A percentile compares a stretch with the other conserved stretches of the same genome.
phyloP scores from a whole-genome alignment of 129 eudicot genomes.

The Lactuca sativa region DNA sequence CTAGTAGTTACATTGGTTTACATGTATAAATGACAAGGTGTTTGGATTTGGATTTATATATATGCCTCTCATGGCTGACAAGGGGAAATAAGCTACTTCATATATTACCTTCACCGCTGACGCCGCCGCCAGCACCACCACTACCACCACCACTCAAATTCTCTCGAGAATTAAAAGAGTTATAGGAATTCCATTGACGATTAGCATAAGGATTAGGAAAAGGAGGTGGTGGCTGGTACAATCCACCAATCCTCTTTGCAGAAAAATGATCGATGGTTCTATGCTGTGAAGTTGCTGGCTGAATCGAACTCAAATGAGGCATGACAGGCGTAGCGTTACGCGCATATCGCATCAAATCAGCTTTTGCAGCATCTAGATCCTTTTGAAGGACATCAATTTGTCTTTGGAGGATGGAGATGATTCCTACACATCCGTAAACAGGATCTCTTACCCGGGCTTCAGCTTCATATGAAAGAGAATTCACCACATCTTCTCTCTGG shows the following conservation, averaged over 20 bases:
- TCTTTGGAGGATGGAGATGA: conserved; percentile 71
- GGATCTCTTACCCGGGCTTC: conserved; percentile 92
- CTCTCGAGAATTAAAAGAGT: conserved; percentile 23
- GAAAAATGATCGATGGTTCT: conserved; percentile 30
- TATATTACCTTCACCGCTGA: background rate
- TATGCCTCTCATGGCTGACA: conserved; percentile 13
- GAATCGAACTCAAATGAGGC: conserved; percentile 37
- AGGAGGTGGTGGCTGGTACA: conserved; percentile 40
- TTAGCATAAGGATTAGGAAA: conserved; percentile 39
- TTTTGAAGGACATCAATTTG: conserved; percentile 73
- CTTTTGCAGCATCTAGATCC: conserved; percentile 83
- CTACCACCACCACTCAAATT: conserved; percentile 29
- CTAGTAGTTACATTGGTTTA: background rate
- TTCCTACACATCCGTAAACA: conserved; percentile 81
- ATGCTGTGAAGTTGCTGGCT: conserved; percentile 35
- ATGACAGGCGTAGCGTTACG: conserved; percentile 37
- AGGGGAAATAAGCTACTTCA: background rate
- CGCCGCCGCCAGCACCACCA: background rate
- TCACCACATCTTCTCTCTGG: conserved; percentile 86
- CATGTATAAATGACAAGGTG: background rate
- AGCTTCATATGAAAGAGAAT: conserved; percentile 88
- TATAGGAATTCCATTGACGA: conserved; percentile 27
- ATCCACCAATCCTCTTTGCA: conserved; percentile 34
- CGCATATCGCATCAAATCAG: conserved; percentile 56
- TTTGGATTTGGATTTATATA: background rate